These are phyloP conservation scores for Nadsonia commutata DNA, from an alignment of 1,139 yeast genomes.

Conservation along the genomic window DNA sequence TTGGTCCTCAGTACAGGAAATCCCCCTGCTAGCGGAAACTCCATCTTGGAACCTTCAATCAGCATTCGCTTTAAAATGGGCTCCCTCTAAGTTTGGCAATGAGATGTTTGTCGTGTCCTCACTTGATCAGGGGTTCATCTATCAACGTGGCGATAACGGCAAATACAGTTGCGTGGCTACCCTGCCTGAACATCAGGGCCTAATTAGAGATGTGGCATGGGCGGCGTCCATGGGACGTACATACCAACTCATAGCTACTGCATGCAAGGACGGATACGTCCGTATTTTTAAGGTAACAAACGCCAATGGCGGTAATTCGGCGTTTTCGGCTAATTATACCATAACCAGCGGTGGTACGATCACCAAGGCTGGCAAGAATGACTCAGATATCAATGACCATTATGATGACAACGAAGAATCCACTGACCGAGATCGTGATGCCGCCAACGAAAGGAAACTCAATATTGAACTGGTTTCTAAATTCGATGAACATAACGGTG, in stretches of 20 bases:
- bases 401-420: slow-evolving; percentile 18
- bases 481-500: slow-evolving; percentile 67
- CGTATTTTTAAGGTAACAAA: slow-evolving; percentile 59
- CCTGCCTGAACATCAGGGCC: slow-evolving; percentile 63
- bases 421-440: slow-evolving; percentile 7
- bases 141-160: slow-evolving; percentile 36
- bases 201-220: slow-evolving; percentile 87
- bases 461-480: slow-evolving; percentile 32
- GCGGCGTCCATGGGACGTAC: slow-evolving; percentile 94
- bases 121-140: slow-evolving; percentile 72
- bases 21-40: slow-evolving; percentile 36
- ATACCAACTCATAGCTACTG: slow-evolving; percentile 82
- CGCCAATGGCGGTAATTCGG: not conserved
- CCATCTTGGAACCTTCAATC: slow-evolving; percentile 78
- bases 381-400: slow-evolving; percentile 19
- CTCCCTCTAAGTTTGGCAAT: slow-evolving; percentile 70
- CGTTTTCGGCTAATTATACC: not conserved
- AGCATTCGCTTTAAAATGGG: slow-evolving; percentile 83
- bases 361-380: not conserved
- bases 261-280: slow-evolving; percentile 86
- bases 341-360: not conserved
- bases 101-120: slow-evolving; percentile 81
- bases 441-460: slow-evolving; percentile 8
- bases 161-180: slow-evolving; percentile 30
- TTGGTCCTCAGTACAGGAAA: slow-evolving; percentile 69